A percentile compares a stretch with the other conserved stretches of the same genome.
phyloP scores from a whole-genome alignment of 75 land plant species.

The Cunninghamia lanceolata region DNA sequence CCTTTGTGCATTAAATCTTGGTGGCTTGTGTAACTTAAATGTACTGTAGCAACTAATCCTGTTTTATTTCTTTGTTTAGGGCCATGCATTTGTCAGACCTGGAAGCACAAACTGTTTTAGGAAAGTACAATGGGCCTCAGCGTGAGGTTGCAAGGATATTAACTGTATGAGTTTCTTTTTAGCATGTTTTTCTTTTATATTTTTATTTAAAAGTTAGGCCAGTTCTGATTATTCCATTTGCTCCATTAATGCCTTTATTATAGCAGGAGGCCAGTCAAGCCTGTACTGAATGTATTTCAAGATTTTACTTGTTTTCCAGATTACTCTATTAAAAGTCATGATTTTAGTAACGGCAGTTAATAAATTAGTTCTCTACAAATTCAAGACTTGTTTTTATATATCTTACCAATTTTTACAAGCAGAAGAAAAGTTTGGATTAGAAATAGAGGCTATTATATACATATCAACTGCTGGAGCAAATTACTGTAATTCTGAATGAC shows the following conservation, averaged over 20 bases:
- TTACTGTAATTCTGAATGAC: too few relatives aligned
- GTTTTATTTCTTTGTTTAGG: slow-evolving; percentile 35
- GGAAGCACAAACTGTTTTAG: slow-evolving; percentile 41
- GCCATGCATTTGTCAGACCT: slow-evolving; percentile 55
- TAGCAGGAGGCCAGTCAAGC: neutral
- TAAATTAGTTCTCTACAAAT: neutral
- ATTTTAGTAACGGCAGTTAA: neutral
- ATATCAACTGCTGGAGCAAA: neutral
- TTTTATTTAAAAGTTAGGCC: neutral
- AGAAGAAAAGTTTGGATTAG: neutral
- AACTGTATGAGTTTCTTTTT: slow-evolving; percentile 34
- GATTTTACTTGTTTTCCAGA: neutral
- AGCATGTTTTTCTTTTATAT: neutral
- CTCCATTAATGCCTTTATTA: neutral
- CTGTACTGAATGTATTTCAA: neutral
- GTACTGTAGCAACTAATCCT: neutral
- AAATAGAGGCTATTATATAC: neutral
- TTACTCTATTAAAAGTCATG: neutral
- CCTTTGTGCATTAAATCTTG: neutral
- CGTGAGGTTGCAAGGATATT: slow-evolving; percentile 63
- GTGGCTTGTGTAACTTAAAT: neutral
- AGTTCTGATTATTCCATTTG: neutral
- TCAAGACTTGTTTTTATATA: neutral
- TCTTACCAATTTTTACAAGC: neutral
- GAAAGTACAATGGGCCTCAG: slow-evolving; percentile 66